Evolutionary conservation across 805 yeast genomes (phyloP).

Genomic region (Zygosaccharomyces gambellarensis): DNA sequence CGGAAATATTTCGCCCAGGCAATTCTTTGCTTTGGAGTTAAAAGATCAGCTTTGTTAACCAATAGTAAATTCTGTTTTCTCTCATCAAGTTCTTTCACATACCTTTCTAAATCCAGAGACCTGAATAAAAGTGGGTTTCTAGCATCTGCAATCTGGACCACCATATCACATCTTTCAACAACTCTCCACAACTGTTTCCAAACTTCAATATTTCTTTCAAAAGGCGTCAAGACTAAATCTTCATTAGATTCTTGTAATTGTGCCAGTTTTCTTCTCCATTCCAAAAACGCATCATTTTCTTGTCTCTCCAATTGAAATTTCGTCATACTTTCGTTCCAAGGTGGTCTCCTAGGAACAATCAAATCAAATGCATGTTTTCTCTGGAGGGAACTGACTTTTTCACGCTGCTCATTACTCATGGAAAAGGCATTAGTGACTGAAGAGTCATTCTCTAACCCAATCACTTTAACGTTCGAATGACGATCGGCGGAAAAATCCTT

Average conservation of each 20-base stretch:
- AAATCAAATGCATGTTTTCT: conserved; percentile 63
- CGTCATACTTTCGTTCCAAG: conserved; percentile 71
- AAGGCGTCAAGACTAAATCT: conserved; percentile 87
- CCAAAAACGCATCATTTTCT: conserved; percentile 85
- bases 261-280: conserved; percentile 93
- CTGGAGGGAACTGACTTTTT: conserved; percentile 55
- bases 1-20: conserved; percentile 85
- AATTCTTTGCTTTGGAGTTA: conserved; percentile 69
- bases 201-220: conserved; percentile 93
- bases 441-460: conserved; percentile 58
- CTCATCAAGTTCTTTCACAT: conserved; percentile 73
- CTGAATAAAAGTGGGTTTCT: conserved; percentile 88
- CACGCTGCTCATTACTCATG: conserved; percentile 62
- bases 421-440: conserved; percentile 50
- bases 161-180: conserved; percentile 86
- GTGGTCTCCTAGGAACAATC: conserved; percentile 90
- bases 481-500: conserved; percentile 94
- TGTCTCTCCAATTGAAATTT: conserved; percentile 73
- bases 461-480: conserved; percentile 74
- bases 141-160: conserved; percentile 97
- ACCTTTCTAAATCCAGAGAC: conserved; percentile 78
- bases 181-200: conserved; percentile 99
- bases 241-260: conserved; percentile 69
- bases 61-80: conserved; percentile 73
- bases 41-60: conserved; percentile 89